Conservation (phyloP, 2,329 filamentous ascomycete species). For the Calonectria honghensis region DNA sequence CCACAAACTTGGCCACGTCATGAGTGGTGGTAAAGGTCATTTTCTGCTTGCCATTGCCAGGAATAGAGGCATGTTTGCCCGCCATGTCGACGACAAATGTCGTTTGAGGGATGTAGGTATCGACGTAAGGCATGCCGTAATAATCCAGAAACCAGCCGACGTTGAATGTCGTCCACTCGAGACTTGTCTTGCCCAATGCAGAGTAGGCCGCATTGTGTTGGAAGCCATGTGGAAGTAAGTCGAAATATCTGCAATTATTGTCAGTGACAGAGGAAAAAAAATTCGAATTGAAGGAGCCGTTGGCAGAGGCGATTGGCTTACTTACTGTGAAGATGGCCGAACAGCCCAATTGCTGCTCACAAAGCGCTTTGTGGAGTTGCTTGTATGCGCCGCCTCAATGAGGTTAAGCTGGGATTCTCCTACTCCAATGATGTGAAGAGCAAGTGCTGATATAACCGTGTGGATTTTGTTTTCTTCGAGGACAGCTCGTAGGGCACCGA, state of each 20-base stretch:
- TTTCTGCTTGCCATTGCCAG: background rate
- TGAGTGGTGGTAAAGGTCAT: background rate
- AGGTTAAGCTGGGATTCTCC: constrained; percentile 7
- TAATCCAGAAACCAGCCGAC: background rate
- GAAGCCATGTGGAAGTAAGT: background rate
- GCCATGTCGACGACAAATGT: background rate
- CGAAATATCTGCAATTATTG: background rate
- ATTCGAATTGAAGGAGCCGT: background rate
- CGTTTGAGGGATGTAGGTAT: background rate
- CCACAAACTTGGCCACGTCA: background rate
- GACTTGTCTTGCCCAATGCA: background rate
- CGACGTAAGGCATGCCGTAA: background rate
- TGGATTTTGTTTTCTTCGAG: background rate
- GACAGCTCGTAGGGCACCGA: background rate
- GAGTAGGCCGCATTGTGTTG: background rate
- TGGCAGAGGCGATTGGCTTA: background rate
- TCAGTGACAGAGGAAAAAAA: background rate
- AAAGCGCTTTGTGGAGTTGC: background rate
- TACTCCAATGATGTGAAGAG: constrained; percentile 8
- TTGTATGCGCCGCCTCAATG: constrained; percentile 1
- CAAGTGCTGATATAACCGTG: background rate
- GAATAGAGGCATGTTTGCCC: background rate
- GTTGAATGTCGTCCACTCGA: background rate
- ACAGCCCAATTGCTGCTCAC: constrained; percentile 23
- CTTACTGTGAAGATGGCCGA: background rate